phyloP scores from a whole-genome alignment of 2,329 filamentous ascomycete species.

The Fusarium piperis region DNA sequence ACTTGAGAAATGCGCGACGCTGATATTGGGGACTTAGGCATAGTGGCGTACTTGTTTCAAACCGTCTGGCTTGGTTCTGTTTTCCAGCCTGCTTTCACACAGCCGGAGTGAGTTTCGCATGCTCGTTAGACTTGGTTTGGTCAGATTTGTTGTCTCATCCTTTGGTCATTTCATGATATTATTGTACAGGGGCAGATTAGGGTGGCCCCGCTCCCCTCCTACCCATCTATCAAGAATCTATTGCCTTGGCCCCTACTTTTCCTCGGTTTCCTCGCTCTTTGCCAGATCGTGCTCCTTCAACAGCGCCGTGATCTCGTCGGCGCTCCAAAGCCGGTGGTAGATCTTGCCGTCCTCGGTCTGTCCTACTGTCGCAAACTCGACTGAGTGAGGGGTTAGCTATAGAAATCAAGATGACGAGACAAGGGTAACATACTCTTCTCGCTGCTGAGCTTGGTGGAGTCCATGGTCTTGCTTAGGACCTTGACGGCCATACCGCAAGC shows the following conservation, averaged over 20 bases:
- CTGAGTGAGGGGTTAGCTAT: conserved; percentile 56
- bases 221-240: conserved; percentile 44
- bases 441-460: conserved; percentile 97
- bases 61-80: conserved; percentile 11
- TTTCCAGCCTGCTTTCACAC: conserved; percentile 13
- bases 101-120: not conserved
- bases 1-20: conserved; percentile 37
- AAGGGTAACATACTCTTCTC: conserved; percentile 83
- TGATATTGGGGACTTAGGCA: conserved; percentile 40
- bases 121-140: conserved; percentile 19
- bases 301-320: conserved; percentile 93
- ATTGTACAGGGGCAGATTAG: conserved; percentile 43
- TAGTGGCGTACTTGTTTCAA: conserved; percentile 30
- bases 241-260: conserved; percentile 57
- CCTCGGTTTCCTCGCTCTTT: conserved; percentile 81
- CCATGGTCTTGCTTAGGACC: conserved; percentile 99
- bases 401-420: not conserved
- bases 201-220: conserved; percentile 34
- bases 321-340: conserved; percentile 97
- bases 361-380: conserved; percentile 98
- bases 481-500: conserved; percentile 98
- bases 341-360: conserved; percentile 95
- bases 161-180: conserved; percentile 45
- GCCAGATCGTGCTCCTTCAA: conserved; percentile 95
- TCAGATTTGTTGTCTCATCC: conserved; percentile 19